A percentile compares a stretch with the other conserved stretches of the same genome.
Conservation (phyloP, 495 filamentous ascomycete genomes). For the Hyaloscypha finlandica region DNA sequence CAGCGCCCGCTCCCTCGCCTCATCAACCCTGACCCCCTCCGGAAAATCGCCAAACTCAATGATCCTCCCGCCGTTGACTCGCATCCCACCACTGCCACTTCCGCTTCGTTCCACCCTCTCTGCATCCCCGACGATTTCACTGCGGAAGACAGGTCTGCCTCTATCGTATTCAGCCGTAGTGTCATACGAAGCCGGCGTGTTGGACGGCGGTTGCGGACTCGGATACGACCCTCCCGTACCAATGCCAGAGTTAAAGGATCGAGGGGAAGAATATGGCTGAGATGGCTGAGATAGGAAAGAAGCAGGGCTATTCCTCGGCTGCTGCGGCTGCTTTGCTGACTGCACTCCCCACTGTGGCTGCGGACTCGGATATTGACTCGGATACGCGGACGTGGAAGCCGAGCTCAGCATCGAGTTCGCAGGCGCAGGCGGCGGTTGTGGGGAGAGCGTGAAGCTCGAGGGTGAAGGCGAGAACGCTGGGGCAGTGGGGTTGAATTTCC, state of each 20-base stretch:
- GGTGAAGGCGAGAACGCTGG: conserved; percentile 25
- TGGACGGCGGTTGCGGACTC: background rate
- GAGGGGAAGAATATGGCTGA: background rate
- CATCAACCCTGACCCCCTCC: conserved; percentile 20
- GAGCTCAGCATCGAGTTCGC: conserved; percentile 20
- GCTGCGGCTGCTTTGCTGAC: background rate
- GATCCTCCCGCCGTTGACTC: conserved; percentile 24
- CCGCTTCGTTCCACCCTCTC: conserved; percentile 22
- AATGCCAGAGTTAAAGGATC: background rate
- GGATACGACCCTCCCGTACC: background rate
- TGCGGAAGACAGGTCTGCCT: background rate
- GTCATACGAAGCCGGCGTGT: conserved; percentile 1
- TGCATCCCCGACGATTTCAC: background rate
- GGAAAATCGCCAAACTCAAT: conserved; percentile 36
- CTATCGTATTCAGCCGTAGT: background rate
- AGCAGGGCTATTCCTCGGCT: background rate
- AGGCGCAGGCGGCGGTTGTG: conserved; percentile 15
- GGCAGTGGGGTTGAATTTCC: conserved; percentile 26
- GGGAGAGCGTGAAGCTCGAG: background rate
- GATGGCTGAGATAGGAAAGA: background rate
- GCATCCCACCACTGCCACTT: conserved; percentile 30
- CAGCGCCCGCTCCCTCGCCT: conserved; percentile 19
- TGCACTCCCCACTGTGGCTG: background rate
- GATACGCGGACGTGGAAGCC: background rate
- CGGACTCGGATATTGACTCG: conserved; percentile 11